Percentiles rank a stretch among this genome's conserved stretches.
These are phyloP conservation scores for Starmerella tilneyi DNA, from an alignment of 805 yeast species.

Conservation along the genomic window DNA sequence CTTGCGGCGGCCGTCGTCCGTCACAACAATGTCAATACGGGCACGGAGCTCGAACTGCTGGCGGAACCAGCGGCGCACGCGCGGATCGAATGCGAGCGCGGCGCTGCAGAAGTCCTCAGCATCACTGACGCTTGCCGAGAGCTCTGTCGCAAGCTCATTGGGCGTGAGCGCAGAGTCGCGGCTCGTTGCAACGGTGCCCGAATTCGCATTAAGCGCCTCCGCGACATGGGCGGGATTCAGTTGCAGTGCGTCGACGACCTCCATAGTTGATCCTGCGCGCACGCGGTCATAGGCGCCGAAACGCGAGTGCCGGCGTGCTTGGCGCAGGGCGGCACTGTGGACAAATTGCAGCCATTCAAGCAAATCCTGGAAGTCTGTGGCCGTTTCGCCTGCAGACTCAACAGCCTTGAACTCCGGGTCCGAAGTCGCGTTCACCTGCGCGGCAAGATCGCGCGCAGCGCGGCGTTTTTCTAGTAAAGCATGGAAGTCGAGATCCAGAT, in stretches of 20 bases:
- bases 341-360: conserved; percentile 72
- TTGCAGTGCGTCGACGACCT: conserved; percentile 27
- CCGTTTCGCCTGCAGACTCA: background rate
- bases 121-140: conserved; percentile 36
- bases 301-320: conserved; percentile 35
- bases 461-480: conserved; percentile 66
- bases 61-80: conserved; percentile 55
- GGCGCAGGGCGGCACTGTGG: conserved; percentile 44
- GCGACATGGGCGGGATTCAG: conserved; percentile 5
- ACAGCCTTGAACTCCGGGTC: conserved; percentile 26
- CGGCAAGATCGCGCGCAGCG: conserved; percentile 43
- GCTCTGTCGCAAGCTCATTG: conserved; percentile 27
- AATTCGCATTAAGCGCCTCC: conserved; percentile 44
- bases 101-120: conserved; percentile 12
- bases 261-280: conserved; percentile 45
- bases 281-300: conserved; percentile 38
- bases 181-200: conserved; percentile 66
- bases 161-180: conserved; percentile 61
- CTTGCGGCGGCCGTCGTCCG: conserved; percentile 70
- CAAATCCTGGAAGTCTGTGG: conserved; percentile 65
- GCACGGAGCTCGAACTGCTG: conserved; percentile 53
- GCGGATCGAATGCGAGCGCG: conserved; percentile 43
- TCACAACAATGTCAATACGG: conserved; percentile 58
- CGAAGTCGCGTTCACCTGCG: conserved; percentile 1
- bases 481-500: conserved; percentile 79